phyloP scores from a whole-genome alignment of 23 red algal genomes.

The Agarophyton chilense region DNA sequence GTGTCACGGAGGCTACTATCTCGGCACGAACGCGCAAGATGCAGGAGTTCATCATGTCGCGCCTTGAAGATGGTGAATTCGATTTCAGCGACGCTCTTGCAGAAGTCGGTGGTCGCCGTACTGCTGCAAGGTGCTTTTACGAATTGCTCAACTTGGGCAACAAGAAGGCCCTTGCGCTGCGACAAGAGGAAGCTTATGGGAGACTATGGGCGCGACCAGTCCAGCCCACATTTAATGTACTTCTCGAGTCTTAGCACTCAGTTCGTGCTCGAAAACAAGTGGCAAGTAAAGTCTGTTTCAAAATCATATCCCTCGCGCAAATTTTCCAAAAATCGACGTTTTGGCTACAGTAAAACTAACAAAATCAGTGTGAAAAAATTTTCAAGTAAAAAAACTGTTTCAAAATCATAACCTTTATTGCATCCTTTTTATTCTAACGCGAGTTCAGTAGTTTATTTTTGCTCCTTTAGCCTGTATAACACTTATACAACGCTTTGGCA shows the following conservation, averaged over 20 bases:
- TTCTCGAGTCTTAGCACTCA: background rate
- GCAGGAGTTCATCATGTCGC: conserved; percentile 20
- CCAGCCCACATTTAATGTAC: conserved; percentile 40
- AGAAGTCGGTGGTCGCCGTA: conserved; percentile 23
- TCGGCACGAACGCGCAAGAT: conserved; percentile 61
- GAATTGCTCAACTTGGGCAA: conserved; percentile 62
- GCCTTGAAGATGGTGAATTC: conserved; percentile 13
- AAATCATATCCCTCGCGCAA: too few species aligned
- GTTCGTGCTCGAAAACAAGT: too few species aligned
- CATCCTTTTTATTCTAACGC: too few species aligned
- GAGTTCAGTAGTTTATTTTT: too few species aligned
- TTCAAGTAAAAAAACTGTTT: too few species aligned
- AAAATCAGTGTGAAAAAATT: too few species aligned
- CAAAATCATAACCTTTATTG: too few species aligned
- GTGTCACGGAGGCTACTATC: conserved; percentile 24
- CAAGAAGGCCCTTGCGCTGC: conserved; percentile 38
- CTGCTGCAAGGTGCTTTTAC: conserved; percentile 52
- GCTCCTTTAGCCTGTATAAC: too few species aligned
- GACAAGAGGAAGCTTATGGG: conserved; percentile 54
- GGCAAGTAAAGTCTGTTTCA: too few species aligned
- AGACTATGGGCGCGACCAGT: conserved; percentile 28
- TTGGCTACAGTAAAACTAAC: too few species aligned
- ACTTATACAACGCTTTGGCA: too few species aligned
- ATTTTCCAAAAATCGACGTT: too few species aligned
- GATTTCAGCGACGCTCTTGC: conserved; percentile 16